These are phyloP conservation scores for Coffea humblotiana DNA, from an alignment of 305 asterid genomes.

Conservation along the genomic window DNA sequence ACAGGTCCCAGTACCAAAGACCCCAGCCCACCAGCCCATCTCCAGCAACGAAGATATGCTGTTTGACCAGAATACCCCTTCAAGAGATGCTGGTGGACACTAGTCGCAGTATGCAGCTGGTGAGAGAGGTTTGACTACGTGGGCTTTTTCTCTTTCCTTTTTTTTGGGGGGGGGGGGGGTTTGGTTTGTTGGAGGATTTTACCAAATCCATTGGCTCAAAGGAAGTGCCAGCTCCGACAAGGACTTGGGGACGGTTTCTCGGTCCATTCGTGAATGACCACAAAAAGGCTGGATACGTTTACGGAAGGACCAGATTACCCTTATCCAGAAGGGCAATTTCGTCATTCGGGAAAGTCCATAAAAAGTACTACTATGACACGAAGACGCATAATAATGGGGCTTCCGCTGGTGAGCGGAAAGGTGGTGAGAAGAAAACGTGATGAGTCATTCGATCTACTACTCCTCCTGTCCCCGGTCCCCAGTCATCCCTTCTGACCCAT, in stretches of 20 bases:
- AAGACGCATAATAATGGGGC: conserved; percentile 33
- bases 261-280: conserved; percentile 22
- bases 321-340: conserved; percentile 19
- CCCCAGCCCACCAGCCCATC: neutral
- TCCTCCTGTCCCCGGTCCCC: neutral
- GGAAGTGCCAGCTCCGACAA: conserved; percentile 33
- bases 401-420: conserved; percentile 35
- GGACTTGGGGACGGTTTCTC: conserved; percentile 26
- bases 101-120: no score
- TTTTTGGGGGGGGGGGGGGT: neutral
- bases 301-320: conserved; percentile 31
- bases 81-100: neutral
- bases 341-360: conserved; percentile 27
- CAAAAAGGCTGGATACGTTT: neutral
- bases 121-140: neutral
- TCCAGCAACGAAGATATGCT: neutral
- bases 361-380: conserved; percentile 19
- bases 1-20: neutral
- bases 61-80: conserved; percentile 23
- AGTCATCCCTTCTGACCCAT: conserved; percentile 37
- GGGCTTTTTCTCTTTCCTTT: neutral
- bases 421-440: conserved; percentile 50
- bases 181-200: neutral
- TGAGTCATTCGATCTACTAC: conserved; percentile 31
- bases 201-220: conserved; percentile 27